Evolutionary conservation across 768 basidiomycete species (phyloP).

Genomic region (Cyclocybe cylindracea): DNA sequence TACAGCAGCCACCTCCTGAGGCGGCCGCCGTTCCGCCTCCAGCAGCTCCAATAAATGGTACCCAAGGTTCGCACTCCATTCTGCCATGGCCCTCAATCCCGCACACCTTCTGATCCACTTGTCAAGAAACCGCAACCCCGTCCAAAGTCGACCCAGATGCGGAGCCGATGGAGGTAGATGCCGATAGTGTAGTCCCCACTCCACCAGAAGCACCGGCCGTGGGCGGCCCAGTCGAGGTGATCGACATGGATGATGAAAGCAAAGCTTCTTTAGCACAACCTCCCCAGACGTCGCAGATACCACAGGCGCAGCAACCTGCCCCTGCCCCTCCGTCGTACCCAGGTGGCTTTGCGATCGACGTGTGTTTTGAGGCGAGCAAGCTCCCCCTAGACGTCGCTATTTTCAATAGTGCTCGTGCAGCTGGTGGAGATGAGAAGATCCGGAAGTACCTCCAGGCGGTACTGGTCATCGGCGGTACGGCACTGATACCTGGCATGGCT

Average conservation of each 20-base stretch:
- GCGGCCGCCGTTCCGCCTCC: conserved; percentile 19
- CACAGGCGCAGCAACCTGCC: conserved; percentile 18
- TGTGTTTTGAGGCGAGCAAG: conserved; percentile 84
- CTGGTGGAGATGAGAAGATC: conserved; percentile 86
- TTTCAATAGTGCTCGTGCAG: conserved; percentile 87
- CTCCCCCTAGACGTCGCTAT: conserved; percentile 91
- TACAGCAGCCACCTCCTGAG: conserved; percentile 24
- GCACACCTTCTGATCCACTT: not conserved
- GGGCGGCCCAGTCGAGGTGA: conserved; percentile 40
- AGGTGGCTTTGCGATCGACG: conserved; percentile 65
- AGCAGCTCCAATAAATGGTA: conserved; percentile 8
- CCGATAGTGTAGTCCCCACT: conserved; percentile 17
- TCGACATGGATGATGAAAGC: conserved; percentile 50
- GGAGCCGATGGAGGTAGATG: conserved; percentile 25
- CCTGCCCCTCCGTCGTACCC: conserved; percentile 32
- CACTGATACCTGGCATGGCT: conserved; percentile 77
- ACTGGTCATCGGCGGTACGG: conserved; percentile 84
- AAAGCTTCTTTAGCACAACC: conserved; percentile 15
- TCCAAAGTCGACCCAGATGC: conserved; percentile 22
- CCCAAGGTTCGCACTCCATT: conserved; percentile 14
- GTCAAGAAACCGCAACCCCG: conserved; percentile 11
- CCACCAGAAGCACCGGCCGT: conserved; percentile 14
- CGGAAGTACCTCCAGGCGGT: conserved; percentile 88
- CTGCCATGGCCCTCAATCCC: not conserved
- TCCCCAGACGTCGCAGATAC: conserved; percentile 11